Conservation (phyloP, 768 basidiomycete genomes). For the Tylopilus sp. region DNA sequence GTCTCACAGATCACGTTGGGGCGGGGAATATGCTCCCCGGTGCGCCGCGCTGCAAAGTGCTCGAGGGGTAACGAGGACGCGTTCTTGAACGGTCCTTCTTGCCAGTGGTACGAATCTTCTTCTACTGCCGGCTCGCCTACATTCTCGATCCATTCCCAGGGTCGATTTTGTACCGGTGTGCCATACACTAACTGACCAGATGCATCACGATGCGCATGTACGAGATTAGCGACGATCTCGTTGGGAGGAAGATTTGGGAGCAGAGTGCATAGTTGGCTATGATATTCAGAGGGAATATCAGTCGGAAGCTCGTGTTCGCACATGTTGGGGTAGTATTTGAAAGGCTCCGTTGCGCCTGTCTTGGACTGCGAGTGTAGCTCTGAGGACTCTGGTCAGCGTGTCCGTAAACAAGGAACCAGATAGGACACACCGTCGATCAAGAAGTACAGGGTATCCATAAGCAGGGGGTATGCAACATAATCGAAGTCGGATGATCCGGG, state of each 20-base stretch:
- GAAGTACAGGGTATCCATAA: conserved; percentile 73
- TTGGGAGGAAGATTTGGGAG: conserved; percentile 54
- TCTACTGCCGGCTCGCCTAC: conserved; percentile 47
- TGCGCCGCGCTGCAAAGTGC: conserved; percentile 60
- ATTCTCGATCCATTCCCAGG: conserved; percentile 88
- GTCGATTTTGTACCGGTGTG: conserved; percentile 61
- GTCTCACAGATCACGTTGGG: not conserved
- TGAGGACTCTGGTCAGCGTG: conserved; percentile 24
- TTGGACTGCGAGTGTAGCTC: conserved; percentile 64
- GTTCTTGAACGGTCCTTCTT: conserved; percentile 55
- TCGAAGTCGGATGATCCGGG: conserved; percentile 48
- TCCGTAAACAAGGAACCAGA: no score
- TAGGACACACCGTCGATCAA: conserved; percentile 61
- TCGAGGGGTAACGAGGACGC: conserved; percentile 70
- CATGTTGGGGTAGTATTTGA: conserved; percentile 57
- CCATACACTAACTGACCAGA: conserved; percentile 49
- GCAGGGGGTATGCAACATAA: conserved; percentile 55
- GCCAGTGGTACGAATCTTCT: conserved; percentile 41
- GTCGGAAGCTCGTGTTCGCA: conserved; percentile 49
- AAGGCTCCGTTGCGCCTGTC: conserved; percentile 51
- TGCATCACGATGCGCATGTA: conserved; percentile 53
- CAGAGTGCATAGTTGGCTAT: conserved; percentile 53
- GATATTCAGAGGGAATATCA: conserved; percentile 53
- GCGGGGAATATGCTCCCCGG: conserved; percentile 50
- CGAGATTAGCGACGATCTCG: conserved; percentile 52